These are phyloP conservation scores for Pelargonium cotyledonis DNA, from an alignment of 441 rosid species.

Conservation along the genomic window DNA sequence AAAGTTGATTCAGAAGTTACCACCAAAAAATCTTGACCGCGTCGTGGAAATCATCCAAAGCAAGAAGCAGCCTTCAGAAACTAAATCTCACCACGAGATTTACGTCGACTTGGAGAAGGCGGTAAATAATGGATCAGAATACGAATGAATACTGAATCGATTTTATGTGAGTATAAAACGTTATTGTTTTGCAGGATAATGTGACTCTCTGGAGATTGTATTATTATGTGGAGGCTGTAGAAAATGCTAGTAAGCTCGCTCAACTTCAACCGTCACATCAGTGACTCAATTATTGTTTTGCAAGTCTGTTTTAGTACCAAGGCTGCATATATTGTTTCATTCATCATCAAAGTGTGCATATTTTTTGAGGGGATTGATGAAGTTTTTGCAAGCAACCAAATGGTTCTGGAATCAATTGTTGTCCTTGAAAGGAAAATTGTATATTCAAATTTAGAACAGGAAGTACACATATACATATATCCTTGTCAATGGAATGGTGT, in stretches of 20 bases:
- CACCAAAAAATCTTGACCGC: conserved; percentile 38
- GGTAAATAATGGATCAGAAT: conserved; percentile 26
- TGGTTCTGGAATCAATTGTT: too few relatives aligned
- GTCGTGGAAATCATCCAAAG: conserved; percentile 38
- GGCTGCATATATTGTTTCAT: too few relatives aligned
- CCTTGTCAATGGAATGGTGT: too few relatives aligned
- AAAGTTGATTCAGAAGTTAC: conserved; percentile 39
- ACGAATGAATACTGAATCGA: not conserved
- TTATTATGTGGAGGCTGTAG: conserved; percentile 35
- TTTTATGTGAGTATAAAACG: not conserved
- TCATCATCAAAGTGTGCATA: too few relatives aligned
- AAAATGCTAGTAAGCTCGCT: conserved; percentile 25
- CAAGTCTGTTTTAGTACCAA: too few relatives aligned
- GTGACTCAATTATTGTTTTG: too few relatives aligned
- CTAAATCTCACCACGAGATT: conserved; percentile 20
- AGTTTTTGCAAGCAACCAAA: too few relatives aligned
- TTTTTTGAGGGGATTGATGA: too few relatives aligned
- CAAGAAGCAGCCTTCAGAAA: conserved; percentile 15
- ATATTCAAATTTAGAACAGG: too few relatives aligned
- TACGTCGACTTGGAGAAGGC: conserved; percentile 38
- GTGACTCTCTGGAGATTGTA: conserved; percentile 41
- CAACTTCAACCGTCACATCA: too few relatives aligned
- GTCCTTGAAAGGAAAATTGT: too few relatives aligned
- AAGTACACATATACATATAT: too few relatives aligned
- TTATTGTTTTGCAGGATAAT: conserved; percentile 35